Percentiles rank a stretch among this genome's conserved stretches.
Conservation (phyloP, 169 alveolate species). For the Theileria annulata region DNA sequence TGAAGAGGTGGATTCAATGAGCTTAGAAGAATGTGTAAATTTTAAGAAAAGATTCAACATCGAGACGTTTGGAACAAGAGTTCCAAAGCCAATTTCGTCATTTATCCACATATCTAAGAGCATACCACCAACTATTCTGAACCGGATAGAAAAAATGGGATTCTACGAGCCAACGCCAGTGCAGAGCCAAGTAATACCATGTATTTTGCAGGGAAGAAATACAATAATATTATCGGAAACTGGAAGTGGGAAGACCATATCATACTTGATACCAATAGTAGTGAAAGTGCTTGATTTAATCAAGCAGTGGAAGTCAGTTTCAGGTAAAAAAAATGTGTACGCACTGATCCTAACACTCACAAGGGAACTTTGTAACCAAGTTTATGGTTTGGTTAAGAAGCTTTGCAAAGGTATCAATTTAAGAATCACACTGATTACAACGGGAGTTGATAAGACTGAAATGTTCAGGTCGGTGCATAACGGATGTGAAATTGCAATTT, state of each 20-base stretch:
- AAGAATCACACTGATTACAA: conserved; percentile 20
- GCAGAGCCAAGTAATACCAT: conserved; percentile 87
- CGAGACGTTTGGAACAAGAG: conserved; percentile 58
- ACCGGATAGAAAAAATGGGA: conserved; percentile 50
- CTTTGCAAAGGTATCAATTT: conserved; percentile 27
- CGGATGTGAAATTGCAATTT: conserved; percentile 37
- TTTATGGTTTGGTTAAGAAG: conserved; percentile 19
- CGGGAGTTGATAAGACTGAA: conserved; percentile 34
- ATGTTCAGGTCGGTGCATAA: conserved; percentile 14
- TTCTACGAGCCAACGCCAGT: conserved; percentile 82
- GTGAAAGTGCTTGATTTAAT: conserved; percentile 37
- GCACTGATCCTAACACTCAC: conserved; percentile 41
- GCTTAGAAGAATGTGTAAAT: conserved; percentile 29
- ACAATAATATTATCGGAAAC: conserved; percentile 86
- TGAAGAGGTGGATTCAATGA: conserved; percentile 22
- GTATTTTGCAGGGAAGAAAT: conserved; percentile 81
- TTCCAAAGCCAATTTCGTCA: conserved; percentile 62
- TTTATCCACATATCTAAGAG: conserved; percentile 25
- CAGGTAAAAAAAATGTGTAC: conserved; percentile 33
- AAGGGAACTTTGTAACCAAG: conserved; percentile 37
- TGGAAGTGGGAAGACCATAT: conserved; percentile 89
- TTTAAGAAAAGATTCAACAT: conserved; percentile 48
- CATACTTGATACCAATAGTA: conserved; percentile 83
- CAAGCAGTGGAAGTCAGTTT: conserved; percentile 37
- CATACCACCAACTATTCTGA: conserved; percentile 24